phyloP scores from a whole-genome alignment of 495 filamentous ascomycete species.

The Xylaria sp. region DNA sequence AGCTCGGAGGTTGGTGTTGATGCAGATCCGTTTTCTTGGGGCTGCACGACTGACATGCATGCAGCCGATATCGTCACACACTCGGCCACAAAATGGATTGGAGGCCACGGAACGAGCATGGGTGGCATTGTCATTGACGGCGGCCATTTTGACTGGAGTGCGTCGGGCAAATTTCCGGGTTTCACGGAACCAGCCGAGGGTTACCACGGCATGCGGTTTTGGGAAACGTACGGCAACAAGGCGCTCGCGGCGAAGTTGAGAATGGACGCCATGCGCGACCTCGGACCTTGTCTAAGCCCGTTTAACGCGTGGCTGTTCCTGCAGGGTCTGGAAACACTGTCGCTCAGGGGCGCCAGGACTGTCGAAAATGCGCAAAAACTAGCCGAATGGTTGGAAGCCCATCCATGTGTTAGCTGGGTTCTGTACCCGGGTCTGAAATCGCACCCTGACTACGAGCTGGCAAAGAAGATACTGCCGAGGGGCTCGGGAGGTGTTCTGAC shows the following conservation, averaged over 20 bases:
- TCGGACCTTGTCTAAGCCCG: slow-evolving; percentile 49
- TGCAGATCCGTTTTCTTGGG: slow-evolving; percentile 5
- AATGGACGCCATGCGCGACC: slow-evolving; percentile 52
- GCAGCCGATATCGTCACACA: slow-evolving; percentile 52
- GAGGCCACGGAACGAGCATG: slow-evolving; percentile 52
- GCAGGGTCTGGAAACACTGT: slow-evolving; percentile 48
- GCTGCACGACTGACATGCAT: slow-evolving; percentile 33
- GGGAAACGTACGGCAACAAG: slow-evolving; percentile 51
- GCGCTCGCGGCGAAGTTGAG: slow-evolving; percentile 47
- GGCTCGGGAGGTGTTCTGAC: slow-evolving; percentile 49
- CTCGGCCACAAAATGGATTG: slow-evolving; percentile 52
- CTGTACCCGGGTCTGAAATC: slow-evolving; percentile 49
- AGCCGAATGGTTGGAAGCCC: slow-evolving; percentile 48
- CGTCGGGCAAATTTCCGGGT: slow-evolving; percentile 49
- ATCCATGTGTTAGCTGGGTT: slow-evolving; percentile 49
- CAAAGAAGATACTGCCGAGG: slow-evolving; percentile 44
- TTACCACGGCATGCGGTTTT: slow-evolving; percentile 52
- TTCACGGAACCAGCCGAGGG: slow-evolving; percentile 51
- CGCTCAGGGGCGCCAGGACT: slow-evolving; percentile 46
- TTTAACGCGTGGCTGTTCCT: slow-evolving; percentile 53
- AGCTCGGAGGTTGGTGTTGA: slow-evolving; percentile 40
- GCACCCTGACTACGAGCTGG: slow-evolving; percentile 48
- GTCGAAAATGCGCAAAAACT: slow-evolving; percentile 48
- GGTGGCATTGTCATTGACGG: slow-evolving; percentile 53
- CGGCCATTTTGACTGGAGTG: slow-evolving; percentile 52